Base-by-base conservation (phyloP, 768 basidiomycete species). In the Phanerodontia chrysosporium region DNA sequence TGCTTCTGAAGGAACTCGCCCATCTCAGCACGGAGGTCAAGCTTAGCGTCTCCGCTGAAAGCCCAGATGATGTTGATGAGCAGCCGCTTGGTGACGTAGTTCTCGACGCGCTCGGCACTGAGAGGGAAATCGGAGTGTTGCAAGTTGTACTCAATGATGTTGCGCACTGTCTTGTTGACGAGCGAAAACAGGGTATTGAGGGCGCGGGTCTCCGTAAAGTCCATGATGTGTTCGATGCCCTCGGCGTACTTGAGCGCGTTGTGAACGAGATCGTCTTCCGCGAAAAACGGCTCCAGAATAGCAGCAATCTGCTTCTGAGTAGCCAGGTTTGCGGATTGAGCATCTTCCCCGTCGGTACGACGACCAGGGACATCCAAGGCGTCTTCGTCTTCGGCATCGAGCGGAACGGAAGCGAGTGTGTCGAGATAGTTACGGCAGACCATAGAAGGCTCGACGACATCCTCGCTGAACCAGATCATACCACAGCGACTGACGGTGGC, bases 401-500 rank as follows among this genome's bases (percentile, higher is more conserved):
- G 74, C 12, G 94, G 84, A 1, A 87, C 78, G 1, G 85, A 76
- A 0, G 87, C 79, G 27, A 98, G 78, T 0, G 87, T 87, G 54
- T 83, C 80, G 48, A 99, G 83, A 68, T 98, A 96, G 69, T 98
- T 83, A 53, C 83, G 85, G 72, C 90, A 97, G 18, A 97, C 83
- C 97, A 98, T 98, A 0, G 80, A 75, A 6, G 95, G 86, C 63
- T 92, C 89, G 27, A 99, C 85, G 49, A 97, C 86, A 63, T 98
- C 95, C 59, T 98, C 95, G 70, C 95, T 98, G 77, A 99, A 99
- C 97, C 97, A 99, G 66, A 99, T 96, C 97, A 99, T 99, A 71
- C 97, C 97, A 69, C 97, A 99, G 57, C 97, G 95, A 84, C 94
- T 97, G 79, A 99, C 97, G 27, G 97, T 99, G 16, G 97, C 97